A percentile compares a stretch with the other conserved stretches of the same genome.
Evolutionary conservation across 305 asterid species (phyloP).

Genomic region (Ilex paraguariensis): DNA sequence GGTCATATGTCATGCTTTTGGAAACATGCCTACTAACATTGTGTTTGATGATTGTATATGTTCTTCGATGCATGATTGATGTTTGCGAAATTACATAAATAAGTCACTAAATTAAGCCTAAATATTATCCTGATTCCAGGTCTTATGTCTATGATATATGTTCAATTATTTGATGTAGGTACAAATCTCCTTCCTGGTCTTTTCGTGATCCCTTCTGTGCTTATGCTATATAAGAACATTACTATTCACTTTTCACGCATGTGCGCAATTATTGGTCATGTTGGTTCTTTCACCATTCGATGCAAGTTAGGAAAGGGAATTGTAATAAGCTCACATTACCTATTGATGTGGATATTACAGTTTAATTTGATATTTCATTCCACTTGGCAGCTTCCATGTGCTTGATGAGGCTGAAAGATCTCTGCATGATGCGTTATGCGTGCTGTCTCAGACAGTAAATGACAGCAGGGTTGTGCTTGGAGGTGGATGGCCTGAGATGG

Average conservation of each 20-base stretch:
- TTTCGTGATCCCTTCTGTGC: not conserved
- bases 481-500: slow-evolving; percentile 98
- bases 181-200: not conserved
- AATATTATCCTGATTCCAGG: too few species aligned
- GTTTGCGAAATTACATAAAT: too few species aligned
- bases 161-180: too few species aligned
- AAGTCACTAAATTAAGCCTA: too few species aligned
- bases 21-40: too few species aligned
- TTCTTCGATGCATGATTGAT: too few species aligned
- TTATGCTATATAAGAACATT: not conserved
- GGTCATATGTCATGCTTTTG: too few species aligned
- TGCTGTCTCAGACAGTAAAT: slow-evolving; percentile 76
- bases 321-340: not conserved
- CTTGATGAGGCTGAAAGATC: slow-evolving; percentile 91
- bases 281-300: too few species aligned
- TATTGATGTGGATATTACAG: not conserved
- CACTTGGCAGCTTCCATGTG: slow-evolving; percentile 61
- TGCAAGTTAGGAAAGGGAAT: too few species aligned
- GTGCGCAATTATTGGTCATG: not conserved
- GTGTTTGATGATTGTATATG: too few species aligned
- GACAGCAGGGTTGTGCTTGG: slow-evolving; percentile 82
- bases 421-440: slow-evolving; percentile 85
- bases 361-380: not conserved
- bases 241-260: too few species aligned
- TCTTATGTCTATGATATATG: too few species aligned